These are phyloP conservation scores for Corymbia calophylla DNA, from an alignment of 441 rosid species.

Conservation along the genomic window DNA sequence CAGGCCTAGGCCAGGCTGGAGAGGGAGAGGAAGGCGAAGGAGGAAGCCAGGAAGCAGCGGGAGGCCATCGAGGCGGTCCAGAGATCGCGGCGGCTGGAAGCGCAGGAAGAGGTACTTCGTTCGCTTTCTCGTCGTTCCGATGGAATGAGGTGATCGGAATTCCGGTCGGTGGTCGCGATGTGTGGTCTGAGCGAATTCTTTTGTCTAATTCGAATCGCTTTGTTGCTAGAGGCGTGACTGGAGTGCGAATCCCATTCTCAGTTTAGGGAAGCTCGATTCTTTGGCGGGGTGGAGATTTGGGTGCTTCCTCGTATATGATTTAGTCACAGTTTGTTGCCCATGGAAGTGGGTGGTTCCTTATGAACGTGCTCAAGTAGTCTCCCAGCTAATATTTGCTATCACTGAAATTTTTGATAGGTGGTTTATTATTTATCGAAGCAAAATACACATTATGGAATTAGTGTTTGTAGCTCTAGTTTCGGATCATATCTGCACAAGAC, in stretches of 20 bases:
- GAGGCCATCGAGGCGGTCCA: constrained; percentile 83
- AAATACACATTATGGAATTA: neutral
- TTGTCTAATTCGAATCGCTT: neutral
- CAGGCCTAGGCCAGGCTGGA: constrained; percentile 55
- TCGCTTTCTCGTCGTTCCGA: neutral
- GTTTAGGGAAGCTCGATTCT: neutral
- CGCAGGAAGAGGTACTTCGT: constrained; percentile 54
- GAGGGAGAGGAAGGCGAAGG: constrained; percentile 66
- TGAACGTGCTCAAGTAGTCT: neutral
- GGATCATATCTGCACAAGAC: neutral
- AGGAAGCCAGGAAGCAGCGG: constrained; percentile 61
- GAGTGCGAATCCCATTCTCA: neutral
- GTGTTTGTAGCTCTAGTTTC: neutral
- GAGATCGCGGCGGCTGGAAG: constrained; percentile 62
- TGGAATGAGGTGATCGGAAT: neutral
- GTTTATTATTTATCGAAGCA: neutral
- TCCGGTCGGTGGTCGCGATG: neutral
- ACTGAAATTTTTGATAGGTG: neutral
- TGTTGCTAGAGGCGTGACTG: neutral
- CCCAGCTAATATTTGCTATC: neutral
- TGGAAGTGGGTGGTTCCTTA: neutral
- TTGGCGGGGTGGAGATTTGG: neutral
- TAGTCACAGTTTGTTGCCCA: neutral
- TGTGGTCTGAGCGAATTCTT: neutral
- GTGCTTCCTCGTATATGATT: neutral